Base-by-base conservation (phyloP, 805 yeast species). In the Cephaloascus albidus region DNA sequence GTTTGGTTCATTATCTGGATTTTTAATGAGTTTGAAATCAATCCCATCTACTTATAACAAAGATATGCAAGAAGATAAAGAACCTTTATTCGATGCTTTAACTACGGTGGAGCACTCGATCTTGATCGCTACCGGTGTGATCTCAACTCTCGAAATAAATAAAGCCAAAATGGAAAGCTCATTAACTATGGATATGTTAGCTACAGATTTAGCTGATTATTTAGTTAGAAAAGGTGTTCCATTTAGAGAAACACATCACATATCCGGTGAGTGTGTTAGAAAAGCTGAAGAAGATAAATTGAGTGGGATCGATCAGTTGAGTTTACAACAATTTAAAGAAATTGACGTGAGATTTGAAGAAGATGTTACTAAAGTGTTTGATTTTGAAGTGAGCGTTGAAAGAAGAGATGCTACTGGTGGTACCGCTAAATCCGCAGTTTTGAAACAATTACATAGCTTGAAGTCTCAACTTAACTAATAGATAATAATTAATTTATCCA, bases 61-160 rank as follows among this genome's bases (percentile, higher is more conserved):
- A 67, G 99, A 93, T 61, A 81, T 93, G 82, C 99, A 93, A 68
- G 99, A 93, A 63, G 99, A 93, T 63, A 93, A 93, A 62, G 99
- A 93, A 63, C 96, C 99, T n/a, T 69, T 93, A 46, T 93, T 93
- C 54, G 99, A 93, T 63, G 78, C 85, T 48, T 64, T 93, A 58
- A 69, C 77, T 38, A 90, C 98, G 1, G 94, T 90, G 18, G 95
- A 87, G 51, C 97, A 93, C 64, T 93, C 97, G 1, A 74, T 89
- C 36, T 71, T 85, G 47, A 93, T 93, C 55, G 95, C 97, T 26
- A 89, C 97, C 2, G 99, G 99, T 47, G 97, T 93, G 4, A 71
- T 93, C 36, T 87, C 97, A 3, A 93, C 98, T 2, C 72, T 93
- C 52, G 55, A 60, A 33, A 85, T 89, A 48, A 72, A 84, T 51